A percentile compares a stretch with the other conserved stretches of the same genome.
Conservation (phyloP, 1,139 yeast species). For the Yamadazyma triangularis region DNA sequence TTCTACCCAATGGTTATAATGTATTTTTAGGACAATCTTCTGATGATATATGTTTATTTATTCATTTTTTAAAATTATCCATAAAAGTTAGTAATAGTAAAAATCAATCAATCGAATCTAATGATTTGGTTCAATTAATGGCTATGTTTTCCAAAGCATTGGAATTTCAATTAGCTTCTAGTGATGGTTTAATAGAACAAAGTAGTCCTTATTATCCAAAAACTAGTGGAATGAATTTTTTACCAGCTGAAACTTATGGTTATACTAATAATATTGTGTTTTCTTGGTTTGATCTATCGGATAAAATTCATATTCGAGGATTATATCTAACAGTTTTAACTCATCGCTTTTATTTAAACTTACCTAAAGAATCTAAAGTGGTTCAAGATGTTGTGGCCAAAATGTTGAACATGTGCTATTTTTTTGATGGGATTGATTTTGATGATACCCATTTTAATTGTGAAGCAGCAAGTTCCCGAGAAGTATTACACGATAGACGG, state of each 20-base stretch:
- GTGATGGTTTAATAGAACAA: constrained; percentile 9
- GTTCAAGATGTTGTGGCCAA: constrained; percentile 14
- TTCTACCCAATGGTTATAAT: constrained; percentile 13
- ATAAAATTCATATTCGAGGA: constrained; percentile 13
- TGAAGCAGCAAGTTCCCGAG: constrained; percentile 3
- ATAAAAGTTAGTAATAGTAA: constrained; percentile 8
- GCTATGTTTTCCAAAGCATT: constrained; percentile 10
- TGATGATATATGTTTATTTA: constrained; percentile 9
- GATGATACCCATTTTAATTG: constrained; percentile 3
- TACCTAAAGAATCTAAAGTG: constrained; percentile 8
- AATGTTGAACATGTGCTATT: constrained; percentile 13
- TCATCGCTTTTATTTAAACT: constrained; percentile 7
- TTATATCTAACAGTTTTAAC: constrained; percentile 11
- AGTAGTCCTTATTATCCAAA: constrained; percentile 13
- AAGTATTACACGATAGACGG: constrained; percentile 10
- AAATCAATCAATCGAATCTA: constrained; percentile 6
- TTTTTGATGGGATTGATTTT: constrained; percentile 11
- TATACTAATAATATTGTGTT: constrained; percentile 11
- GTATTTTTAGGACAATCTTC: constrained; percentile 14
- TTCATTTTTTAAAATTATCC: constrained; percentile 11
- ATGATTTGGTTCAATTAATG: constrained; percentile 10
- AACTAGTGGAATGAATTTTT: constrained; percentile 12
- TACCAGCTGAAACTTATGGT: constrained; percentile 14
- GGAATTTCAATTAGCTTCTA: constrained; percentile 9
- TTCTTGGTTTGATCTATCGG: constrained; percentile 16